Evolutionary conservation across 768 basidiomycete genomes (phyloP).

Genomic region (Mycena pura): DNA sequence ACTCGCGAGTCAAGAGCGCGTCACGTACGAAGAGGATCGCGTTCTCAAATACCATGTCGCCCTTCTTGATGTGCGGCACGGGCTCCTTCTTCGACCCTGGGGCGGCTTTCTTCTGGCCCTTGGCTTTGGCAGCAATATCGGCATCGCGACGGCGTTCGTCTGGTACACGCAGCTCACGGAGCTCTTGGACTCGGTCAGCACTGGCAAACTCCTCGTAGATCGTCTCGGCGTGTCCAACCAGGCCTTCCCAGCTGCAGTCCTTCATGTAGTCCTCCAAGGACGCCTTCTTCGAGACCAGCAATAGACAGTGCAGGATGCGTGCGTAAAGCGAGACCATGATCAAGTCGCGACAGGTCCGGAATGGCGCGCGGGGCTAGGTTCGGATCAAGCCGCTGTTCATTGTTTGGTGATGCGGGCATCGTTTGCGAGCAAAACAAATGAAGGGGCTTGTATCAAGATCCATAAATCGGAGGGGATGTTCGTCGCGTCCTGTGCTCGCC

Average conservation of each 20-base stretch:
- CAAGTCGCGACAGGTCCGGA: conserved; percentile 36
- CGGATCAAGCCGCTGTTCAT: too few relatives aligned
- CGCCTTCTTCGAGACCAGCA: conserved; percentile 20
- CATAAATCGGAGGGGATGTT: too few relatives aligned
- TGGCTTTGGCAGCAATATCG: not conserved
- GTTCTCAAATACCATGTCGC: too few relatives aligned
- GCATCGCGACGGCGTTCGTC: not conserved
- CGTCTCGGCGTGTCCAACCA: not conserved
- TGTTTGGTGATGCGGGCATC: too few relatives aligned
- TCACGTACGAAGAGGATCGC: conserved; percentile 34
- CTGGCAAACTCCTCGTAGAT: conserved; percentile 15
- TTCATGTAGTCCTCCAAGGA: conserved; percentile 21
- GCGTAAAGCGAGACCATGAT: conserved; percentile 38
- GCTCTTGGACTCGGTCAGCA: conserved; percentile 17
- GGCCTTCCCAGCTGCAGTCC: not conserved
- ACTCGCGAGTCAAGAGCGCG: conserved; percentile 29
- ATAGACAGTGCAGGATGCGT: conserved; percentile 34
- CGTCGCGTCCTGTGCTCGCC: too few relatives aligned
- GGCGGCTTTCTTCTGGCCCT: not conserved
- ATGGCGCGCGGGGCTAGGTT: conserved; percentile 36
- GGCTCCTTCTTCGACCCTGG: too few relatives aligned
- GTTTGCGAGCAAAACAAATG: too few relatives aligned
- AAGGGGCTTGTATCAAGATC: too few relatives aligned
- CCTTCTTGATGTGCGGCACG: too few relatives aligned
- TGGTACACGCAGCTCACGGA: conserved; percentile 15